phyloP scores from a whole-genome alignment of 768 basidiomycete genomes.

The Cubamyces lactineus region DNA sequence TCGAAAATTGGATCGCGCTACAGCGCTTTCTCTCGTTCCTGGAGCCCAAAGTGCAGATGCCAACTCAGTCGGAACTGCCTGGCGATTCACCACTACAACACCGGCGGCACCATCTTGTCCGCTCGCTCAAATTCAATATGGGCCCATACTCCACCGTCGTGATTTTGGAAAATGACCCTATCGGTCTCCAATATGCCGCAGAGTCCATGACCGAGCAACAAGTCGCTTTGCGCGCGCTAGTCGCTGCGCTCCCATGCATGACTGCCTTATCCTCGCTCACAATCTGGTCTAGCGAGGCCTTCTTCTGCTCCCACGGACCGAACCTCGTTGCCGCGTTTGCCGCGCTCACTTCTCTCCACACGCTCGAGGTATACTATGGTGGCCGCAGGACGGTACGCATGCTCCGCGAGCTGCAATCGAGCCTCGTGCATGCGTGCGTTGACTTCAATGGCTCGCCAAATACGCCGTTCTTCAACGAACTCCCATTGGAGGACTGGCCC shows the following conservation, averaged over 20 bases:
- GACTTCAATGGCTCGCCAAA: neutral
- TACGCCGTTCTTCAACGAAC: neutral
- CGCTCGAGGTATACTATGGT: neutral
- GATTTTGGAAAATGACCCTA: too few relatives aligned
- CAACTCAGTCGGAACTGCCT: too few relatives aligned
- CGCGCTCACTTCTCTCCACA: conserved; percentile 2
- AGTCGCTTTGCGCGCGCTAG: neutral
- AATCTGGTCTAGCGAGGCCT: neutral
- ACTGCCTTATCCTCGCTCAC: neutral
- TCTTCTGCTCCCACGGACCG: neutral
- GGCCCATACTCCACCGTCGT: too few relatives aligned
- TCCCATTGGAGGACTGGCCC: neutral
- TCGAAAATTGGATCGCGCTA: too few relatives aligned
- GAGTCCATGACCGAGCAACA: too few relatives aligned
- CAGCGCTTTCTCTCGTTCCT: too few relatives aligned
- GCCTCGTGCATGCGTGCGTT: neutral
- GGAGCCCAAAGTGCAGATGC: too few relatives aligned
- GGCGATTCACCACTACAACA: too few relatives aligned
- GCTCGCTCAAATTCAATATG: too few relatives aligned
- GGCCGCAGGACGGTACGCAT: neutral
- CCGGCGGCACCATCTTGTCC: too few relatives aligned
- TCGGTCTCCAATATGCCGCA: too few relatives aligned
- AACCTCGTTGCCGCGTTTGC: neutral
- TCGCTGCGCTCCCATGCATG: neutral
- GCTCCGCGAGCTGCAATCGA: neutral